Conservation (phyloP, 2,329 filamentous ascomycete species). For the Phialocephala subalpina region DNA sequence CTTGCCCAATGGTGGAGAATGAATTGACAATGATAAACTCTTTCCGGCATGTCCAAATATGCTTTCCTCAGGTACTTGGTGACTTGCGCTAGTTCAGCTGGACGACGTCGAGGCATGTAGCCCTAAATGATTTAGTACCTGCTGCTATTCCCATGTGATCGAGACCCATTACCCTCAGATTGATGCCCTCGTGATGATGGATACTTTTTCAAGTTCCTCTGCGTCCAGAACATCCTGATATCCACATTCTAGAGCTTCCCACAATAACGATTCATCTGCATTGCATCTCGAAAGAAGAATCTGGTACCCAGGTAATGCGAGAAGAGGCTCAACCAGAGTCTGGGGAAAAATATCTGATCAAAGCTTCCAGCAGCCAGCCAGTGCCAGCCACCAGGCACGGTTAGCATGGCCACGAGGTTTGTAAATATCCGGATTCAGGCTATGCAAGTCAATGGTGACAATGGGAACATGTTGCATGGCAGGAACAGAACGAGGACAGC, state of each 20-base stretch:
- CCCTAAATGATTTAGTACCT: neutral
- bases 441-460: constrained; percentile 25
- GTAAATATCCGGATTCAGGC: constrained; percentile 27
- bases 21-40: neutral
- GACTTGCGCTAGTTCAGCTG: neutral
- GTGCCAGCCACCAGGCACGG: constrained; percentile 23
- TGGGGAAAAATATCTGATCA: constrained; percentile 11
- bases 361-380: constrained; percentile 7
- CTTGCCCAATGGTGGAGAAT: neutral
- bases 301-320: neutral
- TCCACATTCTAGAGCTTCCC: neutral
- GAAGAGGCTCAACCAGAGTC: constrained; percentile 20
- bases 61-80: neutral
- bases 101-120: neutral
- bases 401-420: constrained; percentile 25
- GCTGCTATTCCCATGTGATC: neutral
- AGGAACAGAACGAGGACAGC: constrained; percentile 12
- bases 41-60: neutral
- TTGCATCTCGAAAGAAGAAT: neutral
- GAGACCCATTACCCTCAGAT: neutral
- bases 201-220: neutral
- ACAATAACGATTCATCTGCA: neutral
- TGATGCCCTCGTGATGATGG: neutral
- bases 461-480: constrained; percentile 23
- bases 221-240: neutral